Evolutionary conservation across 2,329 filamentous ascomycete species (phyloP), one percentile per base, ranked within the genome.

Genomic region (Chaetomiaceae sp.): DNA sequence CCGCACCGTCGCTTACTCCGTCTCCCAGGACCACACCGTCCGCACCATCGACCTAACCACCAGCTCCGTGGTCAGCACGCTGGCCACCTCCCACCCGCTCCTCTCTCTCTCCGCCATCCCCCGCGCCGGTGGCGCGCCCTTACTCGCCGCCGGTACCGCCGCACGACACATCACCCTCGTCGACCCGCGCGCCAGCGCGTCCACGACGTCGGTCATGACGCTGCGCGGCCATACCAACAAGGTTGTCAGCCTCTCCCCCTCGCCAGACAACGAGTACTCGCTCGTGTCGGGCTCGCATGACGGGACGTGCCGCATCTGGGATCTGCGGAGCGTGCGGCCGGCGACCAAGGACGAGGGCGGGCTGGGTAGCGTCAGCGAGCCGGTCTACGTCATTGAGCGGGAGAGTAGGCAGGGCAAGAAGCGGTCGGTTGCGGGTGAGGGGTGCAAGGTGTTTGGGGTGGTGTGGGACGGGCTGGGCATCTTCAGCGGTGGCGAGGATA

Each of bases 241-340:
- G 72, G 75, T 85, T 16, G 72, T 74, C 2, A 72, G 72, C 7
- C 62, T 83, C 27, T 66, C 67, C 14, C 65, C 73, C 9, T 74
- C 72, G 34, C 82, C 79, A 6, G 78, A 81, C 35, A 91, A 85
- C 63, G 82, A 85, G 55, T 89, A 91, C 70, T 83, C 86, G n/a
- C 77, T 99, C 8, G 88, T 92, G 0, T 93, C 87, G 27, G 92
- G 82, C n/a, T 87, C 86, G 40, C 88, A 95, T 68, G 93, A 99
- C 68, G 90, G 92, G 30, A 96, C 89, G 1, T 93, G 89, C 63
- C 81, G 90, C 45, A 83, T 99, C 43, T 99, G 93, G 93, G 93
- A 99, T 73, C 77, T 97, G 58, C 78, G 93, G 48, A 85, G 82
- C 62, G 81, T 80, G 47, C 75, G 82, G 66, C 77, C 72, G 16